Evolutionary conservation across 2,329 filamentous ascomycete species (phyloP).

Genomic region (Trichoderma afroharzianum): DNA sequence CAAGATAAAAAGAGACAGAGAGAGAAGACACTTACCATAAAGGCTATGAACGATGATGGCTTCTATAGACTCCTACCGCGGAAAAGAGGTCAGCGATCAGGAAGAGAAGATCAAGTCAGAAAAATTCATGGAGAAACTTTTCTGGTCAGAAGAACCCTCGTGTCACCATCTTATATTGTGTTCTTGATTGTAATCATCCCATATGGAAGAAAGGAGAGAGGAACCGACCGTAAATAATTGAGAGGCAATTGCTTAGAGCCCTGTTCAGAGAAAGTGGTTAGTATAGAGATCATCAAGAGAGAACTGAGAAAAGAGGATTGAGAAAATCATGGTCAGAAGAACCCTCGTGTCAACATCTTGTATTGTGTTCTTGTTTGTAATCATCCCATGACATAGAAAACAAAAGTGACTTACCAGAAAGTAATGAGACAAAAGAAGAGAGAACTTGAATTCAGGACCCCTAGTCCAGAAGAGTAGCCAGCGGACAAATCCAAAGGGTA

Average conservation of each 20-base stretch:
- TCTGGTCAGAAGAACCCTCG: not conserved
- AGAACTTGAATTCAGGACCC: not conserved
- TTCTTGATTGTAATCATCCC: not conserved
- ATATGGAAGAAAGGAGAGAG: not conserved
- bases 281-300: not conserved
- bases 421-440: not conserved
- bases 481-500: not conserved
- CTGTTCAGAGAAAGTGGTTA: not conserved
- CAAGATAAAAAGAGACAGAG: not conserved
- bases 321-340: not conserved
- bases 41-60: not conserved
- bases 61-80: not conserved
- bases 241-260: not conserved
- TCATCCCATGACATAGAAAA: not conserved
- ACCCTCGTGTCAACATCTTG: not conserved
- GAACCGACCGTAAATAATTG: not conserved
- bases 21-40: not conserved
- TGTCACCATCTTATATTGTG: not conserved
- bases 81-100: not conserved
- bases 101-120: not conserved
- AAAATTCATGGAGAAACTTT: not conserved
- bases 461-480: not conserved
- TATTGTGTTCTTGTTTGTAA: not conserved
- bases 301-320: not conserved
- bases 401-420: not conserved